Base-by-base conservation (phyloP, 2,329 filamentous ascomycete species). In the Penicillium frequentans region DNA sequence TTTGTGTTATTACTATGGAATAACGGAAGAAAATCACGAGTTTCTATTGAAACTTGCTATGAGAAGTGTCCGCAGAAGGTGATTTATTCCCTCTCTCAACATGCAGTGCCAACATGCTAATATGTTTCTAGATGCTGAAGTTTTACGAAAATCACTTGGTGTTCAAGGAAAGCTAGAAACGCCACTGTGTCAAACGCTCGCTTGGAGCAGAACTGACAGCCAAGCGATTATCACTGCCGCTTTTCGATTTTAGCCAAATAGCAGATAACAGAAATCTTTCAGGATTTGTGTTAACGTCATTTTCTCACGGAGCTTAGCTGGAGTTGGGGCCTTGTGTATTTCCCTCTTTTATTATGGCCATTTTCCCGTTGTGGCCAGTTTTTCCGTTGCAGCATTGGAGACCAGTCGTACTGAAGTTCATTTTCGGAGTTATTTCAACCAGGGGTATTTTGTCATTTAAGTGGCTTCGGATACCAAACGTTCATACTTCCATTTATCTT, bases 131-230 rank as follows among this genome's bases (percentile, higher is more conserved):
- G 72, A 80, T 81, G 78, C 73, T 81, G 11, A 68, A 74, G 56
- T 81, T 81, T 53, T 81, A 81, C 57, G 79, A 81, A 64, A 65
- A 70, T 39, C 78, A 81, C 64, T 67, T 81, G 76, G 72, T 75
- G 35, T 76, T 76, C 55, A 75, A 72, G 54, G 71, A 75, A 26
- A 62, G 21, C 24, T 61, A 45, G 42, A 31, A 13, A 16, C 14
- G 21, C 23, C 23, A 24, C 24, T n/a, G 26, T 8, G 11, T 47
- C 21, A 10, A 47, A 21, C 23, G 39, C n/a, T 42, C 11, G 14
- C 35, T n/a, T n/a, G 35, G 16, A 35, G 14, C 33, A n/a, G 33
- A 35, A 13, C 3, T 21, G 26, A 26, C 26, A 26, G 26, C 26
- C 26, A 26, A 26, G 7, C 19, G n/a, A 19, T 19, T 1, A 11